Evolutionary conservation across 345 rosid genomes (phyloP), one percentile per base, ranked within the genome.

Genomic region (Citrus australasica): DNA sequence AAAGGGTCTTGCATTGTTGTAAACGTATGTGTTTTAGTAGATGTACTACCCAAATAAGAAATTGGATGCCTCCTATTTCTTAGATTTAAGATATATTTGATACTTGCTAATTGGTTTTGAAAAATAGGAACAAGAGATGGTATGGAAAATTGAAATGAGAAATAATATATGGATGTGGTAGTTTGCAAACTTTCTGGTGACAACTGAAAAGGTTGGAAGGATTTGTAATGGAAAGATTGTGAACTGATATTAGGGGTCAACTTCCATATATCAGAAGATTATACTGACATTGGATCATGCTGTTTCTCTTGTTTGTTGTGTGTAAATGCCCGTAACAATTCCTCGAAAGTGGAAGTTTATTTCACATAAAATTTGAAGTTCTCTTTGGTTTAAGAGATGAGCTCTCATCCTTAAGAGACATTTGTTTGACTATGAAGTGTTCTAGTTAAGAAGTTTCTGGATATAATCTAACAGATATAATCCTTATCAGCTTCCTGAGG

Each of bases 401-500:
- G 37, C 9, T 58, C 32, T 56, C 10, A 48, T 58, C 25, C n/a
- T 40, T 40, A 19, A 68, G 25, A 21, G 24, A 37, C 21, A 58
- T 58, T 65, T 33, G 13, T 21, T 6, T 35, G 22, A 73, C 48
- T 33, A 32, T 63, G 7, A 30, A 19, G 28, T 63, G 9, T 65
- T 65, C 24, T 51, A 65, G n/a, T 48, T 25, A 9, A 65, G 62
- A 48, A 75, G 16, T 28, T 71, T 71, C 60, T 30, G 28, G 0
- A 46, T 72, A 37, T 73, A 38, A 69, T 16, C 46, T 78, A 58
- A 56, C 65, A 69, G 68, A 77, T 5, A 25, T 72, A 55, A 28
- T 73, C 65, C 38, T 28, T 76, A 67, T 53, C 89, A 97, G 99
- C 98, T 97, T 83, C 99, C 96, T 8, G 98, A 94, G 87, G 98